Evolutionary conservation across 352 stramenopile genomes (phyloP).

Genomic region (Phytophthora vignae): DNA sequence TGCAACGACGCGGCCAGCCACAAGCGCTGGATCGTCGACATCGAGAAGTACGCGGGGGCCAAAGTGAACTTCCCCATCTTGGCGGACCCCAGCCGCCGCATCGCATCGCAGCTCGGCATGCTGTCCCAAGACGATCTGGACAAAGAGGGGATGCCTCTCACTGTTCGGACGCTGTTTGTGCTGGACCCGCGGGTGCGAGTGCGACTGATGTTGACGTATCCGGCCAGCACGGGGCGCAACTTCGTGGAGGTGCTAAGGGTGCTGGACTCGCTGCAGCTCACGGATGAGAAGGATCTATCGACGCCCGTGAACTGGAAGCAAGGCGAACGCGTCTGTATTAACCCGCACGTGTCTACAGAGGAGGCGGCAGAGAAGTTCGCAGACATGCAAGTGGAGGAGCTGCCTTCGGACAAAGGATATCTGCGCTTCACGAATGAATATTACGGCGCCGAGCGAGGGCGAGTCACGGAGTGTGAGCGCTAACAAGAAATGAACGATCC

Average conservation of each 20-base stretch:
- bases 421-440: slow-evolving; percentile 73
- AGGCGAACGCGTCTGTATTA: slow-evolving; percentile 75
- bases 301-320: slow-evolving; percentile 83
- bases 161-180: slow-evolving; percentile 93
- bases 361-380: slow-evolving; percentile 73
- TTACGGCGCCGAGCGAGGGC: background rate
- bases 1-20: slow-evolving; percentile 83
- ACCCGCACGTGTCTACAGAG: slow-evolving; percentile 58
- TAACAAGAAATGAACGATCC: too few species aligned
- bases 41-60: slow-evolving; percentile 76
- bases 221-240: slow-evolving; percentile 92
- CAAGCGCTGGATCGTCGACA: slow-evolving; percentile 84
- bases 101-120: slow-evolving; percentile 90
- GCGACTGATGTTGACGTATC: slow-evolving; percentile 92
- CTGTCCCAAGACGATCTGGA: slow-evolving; percentile 86
- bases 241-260: slow-evolving; percentile 94
- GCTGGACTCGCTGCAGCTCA: slow-evolving; percentile 90
- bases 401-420: slow-evolving; percentile 83
- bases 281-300: slow-evolving; percentile 53
- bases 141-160: slow-evolving; percentile 80
- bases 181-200: slow-evolving; percentile 92
- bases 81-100: slow-evolving; percentile 78
- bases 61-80: slow-evolving; percentile 93
- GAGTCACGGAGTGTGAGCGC: too few species aligned
- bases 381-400: slow-evolving; percentile 59